Base-by-base conservation (phyloP, 495 filamentous ascomycete species). In the Aspergillus incahuasiensis region DNA sequence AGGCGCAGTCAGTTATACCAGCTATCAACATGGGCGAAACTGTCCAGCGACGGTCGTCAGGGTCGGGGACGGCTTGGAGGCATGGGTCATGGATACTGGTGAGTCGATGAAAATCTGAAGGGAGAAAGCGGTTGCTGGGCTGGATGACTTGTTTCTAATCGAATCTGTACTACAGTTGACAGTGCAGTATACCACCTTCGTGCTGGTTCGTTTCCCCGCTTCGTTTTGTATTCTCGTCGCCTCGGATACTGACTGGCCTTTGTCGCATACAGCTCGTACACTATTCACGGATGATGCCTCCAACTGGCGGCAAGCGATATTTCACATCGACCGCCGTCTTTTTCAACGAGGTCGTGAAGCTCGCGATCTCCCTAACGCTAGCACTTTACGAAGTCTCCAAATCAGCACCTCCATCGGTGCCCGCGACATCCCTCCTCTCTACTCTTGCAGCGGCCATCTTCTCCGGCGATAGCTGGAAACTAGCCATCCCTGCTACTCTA, bases 261-360 rank as follows among this genome's bases (percentile, higher is more conserved):
- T 7, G 21, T 16, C 32, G 47, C 58, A 30, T 32, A 41, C 66
- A 90, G 88, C 79, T 97, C 38, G 85, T 92, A 75, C 92, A 96
- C 74, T 97, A 97, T 67, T 96, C 92, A 12, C 82, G 91, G 59
- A 81, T 91, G 41, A 98, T 98, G 94, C 86, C 90, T 6, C 78
- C 84, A 18, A 81, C 83, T 30, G 83, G 84, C 61, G 87, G 89
- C 48, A 90, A 89, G 58, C 86, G 92, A 66, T 98, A 96, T 71
- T 86, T 92, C 57, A 84, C 92, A 24, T 97, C 92, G 15, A 97
- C 94, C 22, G 92, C 94, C 13, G 92, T 98, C 18, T 88, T 98
- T 64, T 74, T 97, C 40, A 95, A 91, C 65, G 94, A 98, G 72
- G 81, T 96, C 47, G 79, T 96, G 59, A 98, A 98, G 72, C 79